Conservation (phyloP, 129 eudicot species). For the Gnaphalium uliginosum region DNA sequence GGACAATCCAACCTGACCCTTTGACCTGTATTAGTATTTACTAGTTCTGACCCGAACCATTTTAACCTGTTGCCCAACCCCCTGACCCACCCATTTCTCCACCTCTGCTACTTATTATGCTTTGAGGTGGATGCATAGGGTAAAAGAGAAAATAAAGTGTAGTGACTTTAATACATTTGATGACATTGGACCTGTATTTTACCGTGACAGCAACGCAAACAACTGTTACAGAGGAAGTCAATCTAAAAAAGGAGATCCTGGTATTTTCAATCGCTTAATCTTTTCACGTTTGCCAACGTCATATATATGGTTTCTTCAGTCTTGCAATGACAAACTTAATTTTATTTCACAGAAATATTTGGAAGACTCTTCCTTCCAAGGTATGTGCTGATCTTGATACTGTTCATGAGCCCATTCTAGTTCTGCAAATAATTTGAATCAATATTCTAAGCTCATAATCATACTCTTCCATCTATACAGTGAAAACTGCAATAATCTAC, state of each 20-base stretch:
- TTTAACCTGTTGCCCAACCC: neutral
- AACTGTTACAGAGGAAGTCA: conserved; percentile 36
- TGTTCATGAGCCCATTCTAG: neutral
- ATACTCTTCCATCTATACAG: neutral
- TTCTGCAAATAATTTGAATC: neutral
- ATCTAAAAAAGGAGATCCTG: conserved; percentile 60
- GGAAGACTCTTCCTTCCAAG: conserved; percentile 75
- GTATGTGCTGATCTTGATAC: conserved; percentile 35
- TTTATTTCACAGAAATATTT: conserved; percentile 58
- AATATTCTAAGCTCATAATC: conserved; percentile 4
- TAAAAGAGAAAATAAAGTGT: conserved; percentile 3
- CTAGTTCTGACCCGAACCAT: neutral
- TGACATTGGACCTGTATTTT: conserved; percentile 23
- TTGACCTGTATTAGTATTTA: neutral
- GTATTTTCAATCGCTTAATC: conserved; percentile 37
- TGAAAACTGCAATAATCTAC: neutral
- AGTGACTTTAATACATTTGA: neutral
- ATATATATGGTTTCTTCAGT: neutral
- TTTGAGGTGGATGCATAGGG: neutral
- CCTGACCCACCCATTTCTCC: conserved; percentile 4
- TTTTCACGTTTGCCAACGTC: conserved; percentile 2
- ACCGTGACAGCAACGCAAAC: conserved; percentile 30
- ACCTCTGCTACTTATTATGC: conserved; percentile 7
- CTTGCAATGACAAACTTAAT: conserved; percentile 10
- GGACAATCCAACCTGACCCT: neutral